Evolutionary conservation across 2,329 filamentous ascomycete species (phyloP), one percentile per base, ranked within the genome.

Genomic region (Celoporthe dispersa): DNA sequence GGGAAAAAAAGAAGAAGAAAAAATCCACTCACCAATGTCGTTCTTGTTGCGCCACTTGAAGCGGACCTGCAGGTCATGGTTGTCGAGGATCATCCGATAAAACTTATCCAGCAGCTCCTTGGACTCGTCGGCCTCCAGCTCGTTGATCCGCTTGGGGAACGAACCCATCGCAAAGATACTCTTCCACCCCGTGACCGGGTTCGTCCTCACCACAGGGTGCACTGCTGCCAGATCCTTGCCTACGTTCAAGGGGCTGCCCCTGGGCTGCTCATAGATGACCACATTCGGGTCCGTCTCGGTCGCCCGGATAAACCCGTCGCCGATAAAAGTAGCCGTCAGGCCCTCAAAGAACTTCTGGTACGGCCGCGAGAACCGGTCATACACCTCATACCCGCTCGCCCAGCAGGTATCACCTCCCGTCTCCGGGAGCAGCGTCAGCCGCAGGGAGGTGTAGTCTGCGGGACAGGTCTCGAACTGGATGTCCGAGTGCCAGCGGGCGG

Each of bases 331-430:
- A 0, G 83, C 86, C 0, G 84, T 87, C 7, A 88, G 74, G 0
- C 79, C 76, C 69, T 88, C 86, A 39, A 88, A 80, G 74, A 88
- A 86, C 61, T 81, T 80, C 71, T 84, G 84, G 71, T 86, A 86
- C 0, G 85, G 78, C 12, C 79, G 76, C 1, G 83, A 86, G 60
- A 89, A 80, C 5, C 86, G 82, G 74, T 90, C 87, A 68, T 87
- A 89, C 22, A 88, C 75, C 67, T 90, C 88, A 72, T 90, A 90
- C 1, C 87, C 87, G 0, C 86, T 88, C 0, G 87, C 88, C 87
- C 88, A 90, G 7, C 90, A 82, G 16, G 88, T 89, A 74, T 90
- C 87, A 72, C 74, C 75, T 31, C 88, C 88, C 0, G 84, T 88
- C 60, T 81, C 80, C 0, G 88, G 88, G 0, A 90, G 78, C 64